Conservation (phyloP, 345 rosid genomes). For the Syzygium grande region DNA sequence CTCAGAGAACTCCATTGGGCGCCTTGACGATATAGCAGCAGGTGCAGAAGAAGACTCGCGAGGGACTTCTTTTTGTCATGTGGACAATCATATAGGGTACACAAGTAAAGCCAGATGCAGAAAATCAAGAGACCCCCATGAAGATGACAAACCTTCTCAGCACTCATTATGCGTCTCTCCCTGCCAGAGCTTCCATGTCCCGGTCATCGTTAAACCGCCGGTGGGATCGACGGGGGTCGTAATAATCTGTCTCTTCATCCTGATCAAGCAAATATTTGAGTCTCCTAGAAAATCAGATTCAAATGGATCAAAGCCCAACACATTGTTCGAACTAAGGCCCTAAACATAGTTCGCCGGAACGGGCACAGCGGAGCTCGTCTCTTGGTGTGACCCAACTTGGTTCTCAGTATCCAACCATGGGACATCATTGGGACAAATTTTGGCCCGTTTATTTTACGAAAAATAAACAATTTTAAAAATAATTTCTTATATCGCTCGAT, state of each 20-base stretch:
- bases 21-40: slow-evolving; percentile 50
- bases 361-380: no score
- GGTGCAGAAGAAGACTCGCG: slow-evolving; percentile 45
- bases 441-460: no score
- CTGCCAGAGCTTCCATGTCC: slow-evolving; percentile 86
- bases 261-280: slow-evolving; percentile 1
- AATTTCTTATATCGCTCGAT: no score
- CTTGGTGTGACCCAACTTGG: no score
- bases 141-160: slow-evolving; percentile 59
- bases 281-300: background rate
- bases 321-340: background rate
- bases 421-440: no score
- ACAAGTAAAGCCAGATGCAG: background rate
- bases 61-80: slow-evolving; percentile 38
- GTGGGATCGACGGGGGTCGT: slow-evolving; percentile 62
- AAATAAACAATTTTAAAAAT: no score
- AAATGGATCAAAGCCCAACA: background rate
- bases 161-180: slow-evolving; percentile 74
- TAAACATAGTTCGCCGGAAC: background rate
- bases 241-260: slow-evolving; percentile 87
- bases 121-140: background rate
- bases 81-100: background rate
- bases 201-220: slow-evolving; percentile 82
- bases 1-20: slow-evolving; percentile 69
- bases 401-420: no score